Conservation (phyloP, 345 rosid genomes). For the Lepidium africanum region DNA sequence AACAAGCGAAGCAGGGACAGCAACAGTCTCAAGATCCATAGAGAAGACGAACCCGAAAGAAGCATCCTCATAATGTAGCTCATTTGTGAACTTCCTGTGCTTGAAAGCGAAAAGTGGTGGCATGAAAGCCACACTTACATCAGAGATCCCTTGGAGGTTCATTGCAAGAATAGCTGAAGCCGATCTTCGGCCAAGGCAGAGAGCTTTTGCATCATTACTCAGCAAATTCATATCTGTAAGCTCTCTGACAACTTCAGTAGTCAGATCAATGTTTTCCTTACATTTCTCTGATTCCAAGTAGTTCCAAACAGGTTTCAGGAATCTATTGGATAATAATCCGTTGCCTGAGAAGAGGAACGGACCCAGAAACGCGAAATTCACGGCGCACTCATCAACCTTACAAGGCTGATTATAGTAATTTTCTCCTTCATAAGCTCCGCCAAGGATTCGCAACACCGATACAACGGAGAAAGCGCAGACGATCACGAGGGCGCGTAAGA, state of each 20-base stretch:
- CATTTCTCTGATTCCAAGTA: constrained; percentile 38
- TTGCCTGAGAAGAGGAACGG: constrained; percentile 27
- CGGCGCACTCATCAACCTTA: constrained; percentile 35
- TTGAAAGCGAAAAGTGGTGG: constrained; percentile 54
- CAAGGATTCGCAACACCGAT: constrained; percentile 43
- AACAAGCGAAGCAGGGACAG: constrained; percentile 73
- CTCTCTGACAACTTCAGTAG: constrained; percentile 45
- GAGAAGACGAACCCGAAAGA: constrained; percentile 72
- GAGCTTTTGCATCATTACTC: constrained; percentile 42
- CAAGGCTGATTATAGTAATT: constrained; percentile 14
- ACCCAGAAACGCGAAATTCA: constrained; percentile 24
- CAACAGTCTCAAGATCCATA: constrained; percentile 44
- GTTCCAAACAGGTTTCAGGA: constrained; percentile 43
- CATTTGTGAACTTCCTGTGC: constrained; percentile 46
- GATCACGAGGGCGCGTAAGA: constrained; percentile 51
- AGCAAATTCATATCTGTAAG: constrained; percentile 44
- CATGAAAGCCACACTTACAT: constrained; percentile 42
- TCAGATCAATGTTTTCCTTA: constrained; percentile 40
- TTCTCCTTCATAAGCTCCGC: constrained; percentile 34
- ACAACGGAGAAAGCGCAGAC: constrained; percentile 45
- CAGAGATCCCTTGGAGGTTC: constrained; percentile 45
- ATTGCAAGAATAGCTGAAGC: constrained; percentile 46
- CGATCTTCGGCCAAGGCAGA: constrained; percentile 72
- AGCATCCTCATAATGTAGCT: constrained; percentile 47
- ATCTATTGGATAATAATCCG: constrained; percentile 23